Conservation (phyloP, 2,329 filamentous ascomycete genomes). For the Xylariales sp. region DNA sequence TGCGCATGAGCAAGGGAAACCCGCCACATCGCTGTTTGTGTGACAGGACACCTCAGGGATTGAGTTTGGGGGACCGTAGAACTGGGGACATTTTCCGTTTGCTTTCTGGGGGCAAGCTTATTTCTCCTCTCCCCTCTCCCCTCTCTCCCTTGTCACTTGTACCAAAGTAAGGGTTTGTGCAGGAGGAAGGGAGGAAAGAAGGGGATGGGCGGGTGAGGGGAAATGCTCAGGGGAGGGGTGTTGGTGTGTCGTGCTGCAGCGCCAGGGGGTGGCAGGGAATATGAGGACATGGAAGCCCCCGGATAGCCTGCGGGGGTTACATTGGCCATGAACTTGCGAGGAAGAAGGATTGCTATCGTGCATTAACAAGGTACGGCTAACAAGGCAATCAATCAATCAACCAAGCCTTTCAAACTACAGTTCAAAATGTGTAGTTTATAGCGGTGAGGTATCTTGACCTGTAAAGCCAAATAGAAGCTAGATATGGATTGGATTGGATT, state of each 20-base stretch:
- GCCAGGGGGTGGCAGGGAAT: conserved; percentile 20
- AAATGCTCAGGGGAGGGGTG: conserved; percentile 31
- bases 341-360: conserved; percentile 1
- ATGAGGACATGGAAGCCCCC: conserved; percentile 13
- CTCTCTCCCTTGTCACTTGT: conserved; percentile 32
- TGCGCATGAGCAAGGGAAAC: conserved; percentile 38
- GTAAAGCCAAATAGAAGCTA: too few relatives aligned
- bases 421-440: too few relatives aligned
- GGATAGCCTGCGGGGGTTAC: conserved; percentile 33
- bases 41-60: conserved; percentile 37
- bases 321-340: conserved; percentile 14
- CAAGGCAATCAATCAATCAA: background rate
- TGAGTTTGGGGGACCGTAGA: conserved; percentile 33
- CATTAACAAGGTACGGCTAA: background rate
- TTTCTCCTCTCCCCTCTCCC: conserved; percentile 22
- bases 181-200: conserved; percentile 18
- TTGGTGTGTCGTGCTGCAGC: conserved; percentile 34
- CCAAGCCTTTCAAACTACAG: background rate
- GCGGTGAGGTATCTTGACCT: too few relatives aligned
- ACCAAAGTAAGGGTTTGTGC: conserved; percentile 29
- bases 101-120: conserved; percentile 22
- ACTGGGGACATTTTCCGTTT: conserved; percentile 27
- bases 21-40: conserved; percentile 39
- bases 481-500: too few relatives aligned
- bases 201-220: conserved; percentile 22